Percentiles rank a stretch among this genome's conserved stretches.
Evolutionary conservation across 1,139 yeast genomes (phyloP).

Genomic region (Saccharomycopsis hybrid): DNA sequence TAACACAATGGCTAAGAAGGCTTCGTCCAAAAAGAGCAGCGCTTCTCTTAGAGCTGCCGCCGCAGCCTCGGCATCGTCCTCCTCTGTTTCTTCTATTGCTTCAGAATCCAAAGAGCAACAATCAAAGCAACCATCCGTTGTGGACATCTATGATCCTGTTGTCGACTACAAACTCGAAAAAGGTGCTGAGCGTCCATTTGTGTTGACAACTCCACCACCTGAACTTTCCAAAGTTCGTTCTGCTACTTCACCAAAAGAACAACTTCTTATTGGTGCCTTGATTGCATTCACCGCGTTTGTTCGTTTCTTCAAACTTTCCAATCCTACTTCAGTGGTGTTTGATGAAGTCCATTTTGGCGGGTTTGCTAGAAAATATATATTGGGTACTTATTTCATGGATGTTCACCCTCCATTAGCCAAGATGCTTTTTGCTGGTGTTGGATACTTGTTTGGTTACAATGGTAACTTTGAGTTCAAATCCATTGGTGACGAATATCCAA

Average conservation of each 20-base stretch:
- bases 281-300: constrained; percentile 48
- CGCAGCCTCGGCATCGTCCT: not conserved
- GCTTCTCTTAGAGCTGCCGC: not conserved
- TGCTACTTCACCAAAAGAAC: constrained; percentile 31
- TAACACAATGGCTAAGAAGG: not conserved
- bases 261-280: constrained; percentile 40
- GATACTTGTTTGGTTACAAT: constrained; percentile 62
- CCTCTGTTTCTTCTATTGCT: too few relatives aligned
- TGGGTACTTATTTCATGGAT: constrained; percentile 76
- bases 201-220: constrained; percentile 39
- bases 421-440: constrained; percentile 78
- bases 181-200: constrained; percentile 36
- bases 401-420: constrained; percentile 94
- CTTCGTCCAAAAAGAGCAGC: not conserved
- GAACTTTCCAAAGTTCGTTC: constrained; percentile 35
- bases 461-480: constrained; percentile 62
- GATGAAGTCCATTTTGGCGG: constrained; percentile 90
- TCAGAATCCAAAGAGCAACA: not conserved
- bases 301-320: constrained; percentile 53
- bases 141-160: constrained; percentile 36
- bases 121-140: not conserved
- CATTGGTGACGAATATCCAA: constrained; percentile 63
- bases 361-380: constrained; percentile 67
- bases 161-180: constrained; percentile 33
- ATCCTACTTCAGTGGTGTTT: constrained; percentile 81